phyloP scores from a whole-genome alignment of 345 rosid species.

The Populus davidiana region DNA sequence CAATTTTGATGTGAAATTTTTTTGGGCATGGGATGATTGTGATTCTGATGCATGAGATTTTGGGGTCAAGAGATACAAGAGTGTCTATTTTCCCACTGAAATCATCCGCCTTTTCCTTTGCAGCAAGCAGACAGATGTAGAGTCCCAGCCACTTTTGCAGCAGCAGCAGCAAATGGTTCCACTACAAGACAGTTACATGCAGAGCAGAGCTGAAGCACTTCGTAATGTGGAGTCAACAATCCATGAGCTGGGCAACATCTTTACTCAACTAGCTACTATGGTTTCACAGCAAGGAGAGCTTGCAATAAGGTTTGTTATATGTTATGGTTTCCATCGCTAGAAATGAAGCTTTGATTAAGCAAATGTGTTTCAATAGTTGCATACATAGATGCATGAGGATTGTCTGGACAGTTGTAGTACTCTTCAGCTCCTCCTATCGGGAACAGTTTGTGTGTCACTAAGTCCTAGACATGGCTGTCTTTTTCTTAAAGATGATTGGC shows the following conservation, averaged over 20 bases:
- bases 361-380: not conserved
- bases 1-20: not conserved
- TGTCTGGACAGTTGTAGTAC: not conserved
- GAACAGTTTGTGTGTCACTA: not conserved
- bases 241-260: constrained; percentile 69
- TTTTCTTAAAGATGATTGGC: constrained; percentile 1
- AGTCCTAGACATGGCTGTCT: not conserved
- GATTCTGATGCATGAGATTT: not conserved
- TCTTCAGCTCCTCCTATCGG: not conserved
- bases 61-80: too few relatives aligned
- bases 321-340: not conserved
- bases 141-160: constrained; percentile 53
- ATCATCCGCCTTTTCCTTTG: constrained; percentile 7
- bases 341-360: not conserved
- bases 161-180: constrained; percentile 68
- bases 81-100: not conserved
- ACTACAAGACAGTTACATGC: constrained; percentile 77
- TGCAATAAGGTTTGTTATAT: constrained; percentile 62
- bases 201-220: constrained; percentile 77
- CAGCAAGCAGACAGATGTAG: constrained; percentile 56
- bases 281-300: constrained; percentile 90
- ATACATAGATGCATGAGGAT: not conserved
- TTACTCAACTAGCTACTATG: constrained; percentile 79
- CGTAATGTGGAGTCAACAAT: constrained; percentile 82
- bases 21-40: not conserved